These are phyloP conservation scores for California macrophylla DNA, from an alignment of 441 rosid genomes.

Conservation along the genomic window DNA sequence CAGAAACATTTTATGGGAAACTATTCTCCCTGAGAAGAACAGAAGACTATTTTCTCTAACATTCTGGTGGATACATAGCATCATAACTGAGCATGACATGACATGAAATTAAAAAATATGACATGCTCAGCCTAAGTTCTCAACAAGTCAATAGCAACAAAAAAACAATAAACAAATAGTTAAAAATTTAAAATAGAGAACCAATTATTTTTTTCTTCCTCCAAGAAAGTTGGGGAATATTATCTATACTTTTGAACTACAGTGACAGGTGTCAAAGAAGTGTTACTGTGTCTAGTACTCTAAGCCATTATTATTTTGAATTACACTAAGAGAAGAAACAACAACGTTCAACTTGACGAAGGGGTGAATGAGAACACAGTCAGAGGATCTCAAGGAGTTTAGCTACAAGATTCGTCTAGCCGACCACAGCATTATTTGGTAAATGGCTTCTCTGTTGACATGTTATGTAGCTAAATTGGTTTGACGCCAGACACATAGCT, in stretches of 20 bases:
- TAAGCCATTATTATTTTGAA: background rate
- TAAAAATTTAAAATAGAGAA: background rate
- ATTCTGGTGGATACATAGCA: background rate
- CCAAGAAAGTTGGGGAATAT: background rate
- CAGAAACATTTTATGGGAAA: background rate
- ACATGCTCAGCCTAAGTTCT: background rate
- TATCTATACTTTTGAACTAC: background rate
- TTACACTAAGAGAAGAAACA: background rate
- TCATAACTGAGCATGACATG: background rate
- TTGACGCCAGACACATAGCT: background rate
- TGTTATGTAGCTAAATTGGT: background rate
- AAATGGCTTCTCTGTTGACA: background rate
- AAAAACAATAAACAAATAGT: background rate
- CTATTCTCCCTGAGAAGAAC: background rate
- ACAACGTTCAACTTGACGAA: background rate
- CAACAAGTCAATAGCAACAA: background rate
- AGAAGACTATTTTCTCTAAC: background rate
- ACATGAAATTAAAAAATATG: background rate
- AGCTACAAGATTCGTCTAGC: background rate
- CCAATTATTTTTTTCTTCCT: background rate
- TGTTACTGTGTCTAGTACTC: background rate
- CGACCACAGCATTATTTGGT: background rate
- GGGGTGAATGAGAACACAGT: background rate
- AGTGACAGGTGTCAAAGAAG: background rate
- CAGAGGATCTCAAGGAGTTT: background rate